Evolutionary conservation across 1,284 basidiomycete genomes (phyloP), one percentile per base, ranked within the genome.

Genomic region (Stereum hirsutum): DNA sequence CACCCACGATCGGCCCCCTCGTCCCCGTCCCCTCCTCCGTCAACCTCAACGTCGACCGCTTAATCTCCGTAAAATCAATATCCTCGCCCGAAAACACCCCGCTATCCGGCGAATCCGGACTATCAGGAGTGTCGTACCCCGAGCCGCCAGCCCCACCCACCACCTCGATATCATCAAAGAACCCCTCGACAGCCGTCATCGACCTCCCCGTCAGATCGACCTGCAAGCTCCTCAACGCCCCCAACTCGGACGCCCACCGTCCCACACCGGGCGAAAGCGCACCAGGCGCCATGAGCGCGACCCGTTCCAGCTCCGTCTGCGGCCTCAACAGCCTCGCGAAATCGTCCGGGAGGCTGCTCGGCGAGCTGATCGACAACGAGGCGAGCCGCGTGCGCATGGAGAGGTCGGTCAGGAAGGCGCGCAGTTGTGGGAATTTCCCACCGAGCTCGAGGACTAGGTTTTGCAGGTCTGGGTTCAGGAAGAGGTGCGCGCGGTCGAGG

Each of bases 51-150:
- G 73, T 69, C 24, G 78, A 78, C 60, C 78, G 83, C 51, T 78
- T 77, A 47, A 79, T 74, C 45, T 80, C 74, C 32, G 77, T 73
- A 51, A 84, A 83, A 57, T 87, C 83, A 43, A 76, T 61, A 50
- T 85, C 82, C 43, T 84, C 81, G 40, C 69, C 75, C 41, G 81
- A 84, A 63, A 83, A 83, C 46, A 85, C 73, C 26, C 82, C 81
- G 52, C 81, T 84, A 57, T 86, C 83, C 27, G 72, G 79, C 40
- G 78, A 72, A 15, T 68, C 71, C 15, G 72, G 66, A 14, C 81
- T 81, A 50, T 69, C 75, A 2, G 84, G 84, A 4, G 83, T 82
- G 23, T 73, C 75, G 47, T 69, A 69, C 10, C 83, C 84, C 0
- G 82, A 83, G 25, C 70, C 69, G 26, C 73, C 63, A n/a, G n/a